Evolutionary conservation across 441 rosid genomes (phyloP), one percentile per base, ranked within the genome.

Genomic region (Gossypium laxum): DNA sequence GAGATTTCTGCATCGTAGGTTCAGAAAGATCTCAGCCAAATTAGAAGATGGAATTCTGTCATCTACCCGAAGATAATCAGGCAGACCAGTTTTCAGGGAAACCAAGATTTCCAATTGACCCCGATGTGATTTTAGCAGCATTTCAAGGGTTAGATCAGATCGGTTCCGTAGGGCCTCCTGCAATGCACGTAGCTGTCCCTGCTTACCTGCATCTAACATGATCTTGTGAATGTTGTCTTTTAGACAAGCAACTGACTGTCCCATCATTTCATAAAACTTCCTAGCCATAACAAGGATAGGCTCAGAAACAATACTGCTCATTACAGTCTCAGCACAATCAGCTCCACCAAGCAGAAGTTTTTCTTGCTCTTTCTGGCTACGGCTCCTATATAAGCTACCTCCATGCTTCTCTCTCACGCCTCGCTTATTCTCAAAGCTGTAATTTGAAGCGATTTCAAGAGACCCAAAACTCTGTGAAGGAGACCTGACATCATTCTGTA

Each of bases 71-170:
- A 94, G 96, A 85, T 82, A 94, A 52, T 86, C 96, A 6, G 82
- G 74, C 10, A 86, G 69, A 26, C 97, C 91, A n/a, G 92, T 81
- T 86, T 82, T 91, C 67, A 94, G 72, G 38, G 98, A 89, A 55
- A 89, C 93, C 89, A 92, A 75, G 78, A 91, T 89, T 76, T 89
- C 97, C 79, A 94, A 81, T 78, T 94, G 99, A 81, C 81, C 72
- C 5, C 90, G 86, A 81, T 94, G 95, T 38, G 85, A 81, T 74
- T 89, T 88, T 61, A 74, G 62, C 21, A 94, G 85, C 80, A 79
- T 69, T 21, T 91, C 96, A 75, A 85, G 58, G 43, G 88, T 83
- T 48, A 91, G 77, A 72, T 89, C 98, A 69, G 91, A 79, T 73
- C 88, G 84, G 83, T 73, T 83, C 64, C 72, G 92, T 69, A 94